These are phyloP conservation scores for Oryza glumipatula DNA, from an alignment of 176 grass and related monocot species.

Conservation along the genomic window DNA sequence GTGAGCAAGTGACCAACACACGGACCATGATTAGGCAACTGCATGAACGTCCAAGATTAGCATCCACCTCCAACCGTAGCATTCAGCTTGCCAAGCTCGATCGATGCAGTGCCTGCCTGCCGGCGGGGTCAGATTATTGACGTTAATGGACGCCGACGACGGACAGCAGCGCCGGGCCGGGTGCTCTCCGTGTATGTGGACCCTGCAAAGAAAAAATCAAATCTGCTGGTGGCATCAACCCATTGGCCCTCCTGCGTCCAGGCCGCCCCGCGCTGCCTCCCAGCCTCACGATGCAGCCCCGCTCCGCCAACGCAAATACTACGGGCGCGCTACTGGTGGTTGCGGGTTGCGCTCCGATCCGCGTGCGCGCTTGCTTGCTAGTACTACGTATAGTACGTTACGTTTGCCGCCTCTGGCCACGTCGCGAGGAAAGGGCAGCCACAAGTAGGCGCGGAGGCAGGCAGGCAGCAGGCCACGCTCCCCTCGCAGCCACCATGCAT, in stretches of 20 bases:
- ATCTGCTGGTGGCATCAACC: conserved; percentile 18
- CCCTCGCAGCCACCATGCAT: conserved; percentile 51
- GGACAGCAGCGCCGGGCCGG: not conserved
- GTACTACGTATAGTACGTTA: not conserved
- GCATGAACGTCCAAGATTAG: not conserved
- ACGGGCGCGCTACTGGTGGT: not conserved
- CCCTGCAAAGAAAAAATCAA: conserved; percentile 41
- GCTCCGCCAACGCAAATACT: not conserved
- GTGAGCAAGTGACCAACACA: not conserved
- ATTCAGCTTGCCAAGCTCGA: not conserved
- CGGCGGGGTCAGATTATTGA: not conserved
- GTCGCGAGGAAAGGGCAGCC: conserved; percentile 50
- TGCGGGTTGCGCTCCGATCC: not conserved
- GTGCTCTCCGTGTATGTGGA: not conserved
- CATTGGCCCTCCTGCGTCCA: conserved; percentile 40
- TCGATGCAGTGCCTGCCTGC: not conserved
- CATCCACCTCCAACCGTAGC: not conserved
- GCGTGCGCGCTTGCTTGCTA: not conserved
- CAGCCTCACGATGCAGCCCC: conserved; percentile 40
- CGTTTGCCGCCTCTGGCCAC: conserved; percentile 31
- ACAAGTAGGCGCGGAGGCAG: conserved; percentile 23
- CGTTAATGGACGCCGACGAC: not conserved
- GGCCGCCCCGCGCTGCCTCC: conserved; percentile 12
- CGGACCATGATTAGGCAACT: not conserved
- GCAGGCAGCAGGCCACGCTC: conserved; percentile 50